A percentile compares a stretch with the other conserved stretches of the same genome.
Evolutionary conservation across 73 alveolate species (phyloP).

Genomic region (Paramecium tetraurelia): DNA sequence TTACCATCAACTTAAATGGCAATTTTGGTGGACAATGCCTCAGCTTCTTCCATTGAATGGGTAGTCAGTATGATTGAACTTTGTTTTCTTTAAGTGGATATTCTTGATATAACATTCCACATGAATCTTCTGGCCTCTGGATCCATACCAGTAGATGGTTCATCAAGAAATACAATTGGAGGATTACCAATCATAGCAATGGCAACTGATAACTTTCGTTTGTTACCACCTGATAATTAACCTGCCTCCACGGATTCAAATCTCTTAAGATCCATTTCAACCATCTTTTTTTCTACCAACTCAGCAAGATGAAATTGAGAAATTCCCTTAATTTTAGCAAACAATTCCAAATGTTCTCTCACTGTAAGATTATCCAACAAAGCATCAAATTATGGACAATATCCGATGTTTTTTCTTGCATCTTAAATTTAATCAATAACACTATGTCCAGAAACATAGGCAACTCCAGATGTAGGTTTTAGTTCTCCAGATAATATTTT

Average conservation of each 20-base stretch:
- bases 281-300: slow-evolving; percentile 70
- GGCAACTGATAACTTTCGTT: slow-evolving; percentile 94
- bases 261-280: slow-evolving; percentile 77
- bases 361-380: slow-evolving; percentile 90
- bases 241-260: slow-evolving; percentile 84
- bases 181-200: slow-evolving; percentile 97
- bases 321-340: slow-evolving; percentile 93
- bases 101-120: slow-evolving; percentile 92
- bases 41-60: slow-evolving; percentile 95
- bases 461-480: slow-evolving; percentile 86
- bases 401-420: slow-evolving; percentile 88
- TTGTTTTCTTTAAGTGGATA: slow-evolving; percentile 77
- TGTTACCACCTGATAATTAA: slow-evolving; percentile 95
- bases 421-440: slow-evolving; percentile 58
- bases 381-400: slow-evolving; percentile 98
- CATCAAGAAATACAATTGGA: slow-evolving; percentile 94
- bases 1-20: slow-evolving; percentile 93
- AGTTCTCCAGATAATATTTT: slow-evolving; percentile 91
- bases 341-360: slow-evolving; percentile 92
- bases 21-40: slow-evolving; percentile 86
- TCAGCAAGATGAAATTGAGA: slow-evolving; percentile 41
- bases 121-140: slow-evolving; percentile 88
- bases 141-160: slow-evolving; percentile 98
- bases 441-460: slow-evolving; percentile 78
- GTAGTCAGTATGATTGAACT: slow-evolving; percentile 83